Conservation (phyloP, 2,329 filamentous ascomycete genomes). For the Aureobasidium uvarum region DNA sequence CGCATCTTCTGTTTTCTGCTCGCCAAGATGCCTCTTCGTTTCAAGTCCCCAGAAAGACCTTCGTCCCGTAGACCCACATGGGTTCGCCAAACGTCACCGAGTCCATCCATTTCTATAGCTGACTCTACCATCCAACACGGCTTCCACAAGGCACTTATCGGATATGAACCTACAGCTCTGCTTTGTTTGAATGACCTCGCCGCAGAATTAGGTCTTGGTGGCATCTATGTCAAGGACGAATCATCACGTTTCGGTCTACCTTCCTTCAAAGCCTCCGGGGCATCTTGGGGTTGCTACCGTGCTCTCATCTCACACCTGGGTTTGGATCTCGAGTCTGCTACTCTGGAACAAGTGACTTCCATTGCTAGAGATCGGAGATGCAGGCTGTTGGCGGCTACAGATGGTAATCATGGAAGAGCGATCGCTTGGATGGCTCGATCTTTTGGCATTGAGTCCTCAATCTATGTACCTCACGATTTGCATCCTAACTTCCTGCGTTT, state of each 20-base stretch:
- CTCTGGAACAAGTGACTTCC: slow-evolving; percentile 28
- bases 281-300: slow-evolving; percentile 68
- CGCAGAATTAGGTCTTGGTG: slow-evolving; percentile 54
- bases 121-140: background rate
- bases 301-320: slow-evolving; percentile 45
- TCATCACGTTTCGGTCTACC: slow-evolving; percentile 65
- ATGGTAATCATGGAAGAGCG: slow-evolving; percentile 75
- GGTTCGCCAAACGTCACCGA: background rate
- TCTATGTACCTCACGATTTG: slow-evolving; percentile 65
- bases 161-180: slow-evolving; percentile 58
- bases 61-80: background rate
- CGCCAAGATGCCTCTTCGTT: background rate
- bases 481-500: slow-evolving; percentile 52
- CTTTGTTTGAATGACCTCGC: slow-evolving; percentile 56
- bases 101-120: background rate
- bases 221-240: slow-evolving; percentile 70
- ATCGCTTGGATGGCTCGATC: slow-evolving; percentile 65
- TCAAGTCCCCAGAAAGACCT: background rate
- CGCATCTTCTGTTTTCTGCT: background rate
- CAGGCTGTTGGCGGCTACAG: slow-evolving; percentile 63
- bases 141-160: slow-evolving; percentile 61
- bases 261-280: slow-evolving; percentile 77
- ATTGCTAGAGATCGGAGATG: slow-evolving; percentile 39
- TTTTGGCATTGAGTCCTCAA: slow-evolving; percentile 54
- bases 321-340: background rate